Evolutionary conservation across 2,329 filamentous ascomycete species (phyloP).

Genomic region (Byssothecium circinans): DNA sequence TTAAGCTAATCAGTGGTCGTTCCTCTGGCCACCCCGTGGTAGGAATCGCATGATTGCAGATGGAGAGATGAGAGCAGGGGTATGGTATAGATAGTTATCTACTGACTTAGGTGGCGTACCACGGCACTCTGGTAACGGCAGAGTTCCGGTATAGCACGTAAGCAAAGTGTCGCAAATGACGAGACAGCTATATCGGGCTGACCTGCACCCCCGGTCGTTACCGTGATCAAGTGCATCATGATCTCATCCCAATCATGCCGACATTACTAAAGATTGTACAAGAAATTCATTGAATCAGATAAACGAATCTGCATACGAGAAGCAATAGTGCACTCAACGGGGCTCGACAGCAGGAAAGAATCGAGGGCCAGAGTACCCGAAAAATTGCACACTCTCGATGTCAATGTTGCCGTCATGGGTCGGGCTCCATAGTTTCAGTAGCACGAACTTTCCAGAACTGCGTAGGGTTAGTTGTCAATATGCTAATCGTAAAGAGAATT

Average conservation of each 20-base stretch:
- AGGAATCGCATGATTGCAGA: too few relatives aligned
- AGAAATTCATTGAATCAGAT: neutral
- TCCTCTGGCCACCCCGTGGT: too few relatives aligned
- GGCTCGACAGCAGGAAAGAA: slow-evolving; percentile 72
- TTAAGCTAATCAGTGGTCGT: too few relatives aligned
- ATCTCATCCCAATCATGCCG: neutral
- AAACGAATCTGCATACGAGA: neutral
- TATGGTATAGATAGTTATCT: too few relatives aligned
- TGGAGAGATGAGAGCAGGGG: too few relatives aligned
- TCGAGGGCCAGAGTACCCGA: slow-evolving; percentile 82
- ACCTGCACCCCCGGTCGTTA: neutral
- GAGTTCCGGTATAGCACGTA: too few relatives aligned
- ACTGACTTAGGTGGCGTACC: too few relatives aligned
- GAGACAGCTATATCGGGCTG: neutral
- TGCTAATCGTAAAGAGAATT: neutral
- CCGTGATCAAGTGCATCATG: neutral
- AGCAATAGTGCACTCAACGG: slow-evolving; percentile 14
- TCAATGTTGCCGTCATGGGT: slow-evolving; percentile 78
- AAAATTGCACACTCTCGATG: slow-evolving; percentile 80
- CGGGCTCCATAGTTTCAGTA: slow-evolving; percentile 89
- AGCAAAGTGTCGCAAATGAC: too few relatives aligned
- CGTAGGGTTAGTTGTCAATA: neutral
- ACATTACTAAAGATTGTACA: neutral
- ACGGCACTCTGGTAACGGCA: too few relatives aligned
- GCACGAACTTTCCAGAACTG: slow-evolving; percentile 75